Percentiles rank a stretch among this genome's conserved stretches.
These are phyloP conservation scores for Cruciata laevipes DNA, from an alignment of 257 asterid genomes.

Conservation along the genomic window DNA sequence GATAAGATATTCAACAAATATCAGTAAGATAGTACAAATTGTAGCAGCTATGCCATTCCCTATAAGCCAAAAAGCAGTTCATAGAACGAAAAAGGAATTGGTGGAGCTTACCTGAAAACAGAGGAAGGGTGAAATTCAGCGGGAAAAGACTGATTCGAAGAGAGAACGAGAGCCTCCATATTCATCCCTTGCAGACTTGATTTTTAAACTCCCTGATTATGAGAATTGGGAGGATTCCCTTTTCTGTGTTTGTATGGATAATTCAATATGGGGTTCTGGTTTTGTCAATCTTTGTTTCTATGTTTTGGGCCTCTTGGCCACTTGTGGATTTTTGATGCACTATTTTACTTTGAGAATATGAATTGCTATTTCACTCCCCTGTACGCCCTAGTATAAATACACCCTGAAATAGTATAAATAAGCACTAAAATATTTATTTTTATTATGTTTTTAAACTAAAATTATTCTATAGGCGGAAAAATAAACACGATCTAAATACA, in stretches of 20 bases:
- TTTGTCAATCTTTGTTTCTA: neutral
- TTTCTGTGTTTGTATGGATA: neutral
- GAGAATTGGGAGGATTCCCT: neutral
- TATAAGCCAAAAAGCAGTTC: neutral
- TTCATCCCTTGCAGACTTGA: constrained; percentile 30
- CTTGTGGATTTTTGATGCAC: neutral
- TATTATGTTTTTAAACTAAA: no score
- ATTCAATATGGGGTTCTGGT: constrained; percentile 1
- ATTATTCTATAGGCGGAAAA: no score
- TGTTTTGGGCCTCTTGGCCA: neutral
- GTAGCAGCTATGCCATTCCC: neutral
- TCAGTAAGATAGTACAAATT: neutral
- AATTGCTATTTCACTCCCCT: no score
- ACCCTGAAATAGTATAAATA: no score
- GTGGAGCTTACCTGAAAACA: constrained; percentile 30
- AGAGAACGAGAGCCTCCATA: constrained; percentile 26
- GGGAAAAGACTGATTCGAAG: constrained; percentile 26
- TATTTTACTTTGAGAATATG: no score
- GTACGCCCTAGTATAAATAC: no score
- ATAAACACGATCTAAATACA: no score
- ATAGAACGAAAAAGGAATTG: neutral
- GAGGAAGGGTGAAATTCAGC: constrained; percentile 29
- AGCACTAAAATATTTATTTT: no score
- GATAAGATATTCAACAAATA: neutral
- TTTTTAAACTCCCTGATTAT: constrained; percentile 12